phyloP scores from a whole-genome alignment of 768 basidiomycete species.

The Suillus lakei region DNA sequence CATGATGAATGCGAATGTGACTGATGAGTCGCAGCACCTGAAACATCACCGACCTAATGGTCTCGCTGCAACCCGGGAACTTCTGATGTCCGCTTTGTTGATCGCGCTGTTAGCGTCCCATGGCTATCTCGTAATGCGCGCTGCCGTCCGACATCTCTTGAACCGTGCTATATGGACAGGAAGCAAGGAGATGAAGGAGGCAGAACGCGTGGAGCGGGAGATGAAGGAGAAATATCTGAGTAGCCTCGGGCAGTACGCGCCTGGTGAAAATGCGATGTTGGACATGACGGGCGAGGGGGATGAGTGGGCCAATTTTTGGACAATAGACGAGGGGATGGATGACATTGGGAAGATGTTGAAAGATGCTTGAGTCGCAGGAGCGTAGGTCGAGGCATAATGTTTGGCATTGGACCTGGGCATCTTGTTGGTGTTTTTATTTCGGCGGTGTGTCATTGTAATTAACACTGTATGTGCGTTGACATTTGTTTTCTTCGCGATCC shows the following conservation, averaged over 20 bases:
- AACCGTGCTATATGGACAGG: slow-evolving; percentile 81
- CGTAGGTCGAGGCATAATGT: background rate
- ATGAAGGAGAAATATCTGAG: slow-evolving; percentile 50
- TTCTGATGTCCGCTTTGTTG: slow-evolving; percentile 67
- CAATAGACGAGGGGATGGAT: slow-evolving; percentile 71
- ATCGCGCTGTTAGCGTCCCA: slow-evolving; percentile 87
- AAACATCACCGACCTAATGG: slow-evolving; percentile 24
- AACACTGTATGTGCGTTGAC: background rate
- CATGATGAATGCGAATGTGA: slow-evolving; percentile 6
- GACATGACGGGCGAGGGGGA: slow-evolving; percentile 19
- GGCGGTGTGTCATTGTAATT: background rate
- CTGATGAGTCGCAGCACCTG: slow-evolving; percentile 1
- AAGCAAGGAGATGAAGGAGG: slow-evolving; percentile 64
- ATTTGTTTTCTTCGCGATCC: background rate
- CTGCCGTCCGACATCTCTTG: slow-evolving; percentile 66
- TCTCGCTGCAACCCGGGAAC: slow-evolving; percentile 47
- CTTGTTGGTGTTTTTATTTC: background rate
- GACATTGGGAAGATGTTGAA: slow-evolving; percentile 73
- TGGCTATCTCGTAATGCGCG: slow-evolving; percentile 73
- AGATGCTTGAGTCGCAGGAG: slow-evolving; percentile 45
- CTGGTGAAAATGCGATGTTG: slow-evolving; percentile 13
- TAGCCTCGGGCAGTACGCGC: slow-evolving; percentile 30
- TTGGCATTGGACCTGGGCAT: background rate
- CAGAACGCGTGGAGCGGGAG: slow-evolving; percentile 58
- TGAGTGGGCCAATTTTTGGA: slow-evolving; percentile 60